A percentile compares a stretch with the other conserved stretches of the same genome.
phyloP scores from a whole-genome alignment of 805 yeast species.

The Schizosaccharomyces osmophilus region DNA sequence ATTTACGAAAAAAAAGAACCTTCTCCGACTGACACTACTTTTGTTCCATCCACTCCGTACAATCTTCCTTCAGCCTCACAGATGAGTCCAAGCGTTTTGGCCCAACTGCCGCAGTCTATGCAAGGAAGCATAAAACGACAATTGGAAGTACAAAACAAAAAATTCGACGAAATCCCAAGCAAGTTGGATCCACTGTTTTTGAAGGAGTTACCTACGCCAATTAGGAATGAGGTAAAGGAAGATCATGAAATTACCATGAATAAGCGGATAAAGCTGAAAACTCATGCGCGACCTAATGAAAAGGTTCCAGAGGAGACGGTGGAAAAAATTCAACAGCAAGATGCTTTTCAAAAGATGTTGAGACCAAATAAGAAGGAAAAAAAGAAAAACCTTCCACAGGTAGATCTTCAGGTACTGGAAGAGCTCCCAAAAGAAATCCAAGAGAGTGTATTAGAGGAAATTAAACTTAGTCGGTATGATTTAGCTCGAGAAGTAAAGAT shows the following conservation, averaged over 20 bases:
- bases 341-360: not conserved
- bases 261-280: conserved; percentile 4
- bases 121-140: not conserved
- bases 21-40: not conserved
- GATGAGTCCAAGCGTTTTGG: not conserved
- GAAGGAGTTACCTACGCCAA: conserved; percentile 17
- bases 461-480: not conserved
- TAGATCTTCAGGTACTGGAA: not conserved
- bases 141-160: not conserved
- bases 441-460: not conserved
- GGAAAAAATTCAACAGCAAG: not conserved
- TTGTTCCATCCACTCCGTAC: not conserved
- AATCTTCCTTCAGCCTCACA: not conserved
- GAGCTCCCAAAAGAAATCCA: not conserved
- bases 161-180: not conserved
- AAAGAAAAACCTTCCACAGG: not conserved
- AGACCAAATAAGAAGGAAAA: not conserved
- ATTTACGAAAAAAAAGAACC: not conserved
- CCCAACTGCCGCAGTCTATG: not conserved
- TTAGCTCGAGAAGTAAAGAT: not conserved
- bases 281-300: not conserved
- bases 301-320: not conserved
- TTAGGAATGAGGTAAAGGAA: conserved; percentile 10
- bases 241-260: conserved; percentile 7
- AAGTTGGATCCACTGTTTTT: conserved; percentile 8